Percentiles rank a stretch among this genome's conserved stretches.
Evolutionary conservation across 768 basidiomycete genomes (phyloP).

Genomic region (Mrakia gelida): DNA sequence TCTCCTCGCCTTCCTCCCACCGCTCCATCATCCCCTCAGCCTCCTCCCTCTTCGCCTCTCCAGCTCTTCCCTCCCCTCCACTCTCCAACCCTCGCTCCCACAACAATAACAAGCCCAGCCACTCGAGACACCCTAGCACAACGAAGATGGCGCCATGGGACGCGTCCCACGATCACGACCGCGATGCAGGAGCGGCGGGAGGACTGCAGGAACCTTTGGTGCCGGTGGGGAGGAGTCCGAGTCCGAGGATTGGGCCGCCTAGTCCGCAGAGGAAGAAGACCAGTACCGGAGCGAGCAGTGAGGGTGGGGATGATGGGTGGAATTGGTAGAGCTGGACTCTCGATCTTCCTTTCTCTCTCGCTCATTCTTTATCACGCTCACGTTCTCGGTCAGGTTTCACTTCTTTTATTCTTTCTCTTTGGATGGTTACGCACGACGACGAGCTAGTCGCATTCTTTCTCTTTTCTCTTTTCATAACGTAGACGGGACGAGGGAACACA

Average conservation of each 20-base stretch:
- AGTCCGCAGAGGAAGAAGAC: conserved; percentile 13
- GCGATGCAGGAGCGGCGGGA: background rate
- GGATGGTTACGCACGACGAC: too few relatives aligned
- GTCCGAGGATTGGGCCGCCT: conserved; percentile 4
- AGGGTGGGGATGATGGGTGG: conserved; percentile 13
- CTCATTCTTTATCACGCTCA: too few relatives aligned
- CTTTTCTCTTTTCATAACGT: too few relatives aligned
- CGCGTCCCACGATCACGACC: background rate
- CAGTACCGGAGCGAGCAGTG: background rate
- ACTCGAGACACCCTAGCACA: conserved; percentile 3
- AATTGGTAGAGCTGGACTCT: conserved; percentile 4
- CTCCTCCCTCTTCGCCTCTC: background rate
- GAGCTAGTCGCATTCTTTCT: too few relatives aligned
- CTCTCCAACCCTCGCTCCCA: background rate
- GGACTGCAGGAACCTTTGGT: conserved; percentile 15
- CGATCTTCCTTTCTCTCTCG: background rate
- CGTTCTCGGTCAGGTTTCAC: too few relatives aligned
- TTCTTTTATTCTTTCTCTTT: too few relatives aligned
- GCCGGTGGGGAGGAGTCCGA: conserved; percentile 16
- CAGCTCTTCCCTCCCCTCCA: background rate
- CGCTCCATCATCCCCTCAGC: too few relatives aligned
- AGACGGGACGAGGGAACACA: too few relatives aligned
- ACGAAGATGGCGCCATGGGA: conserved; percentile 7
- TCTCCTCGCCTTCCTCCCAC: background rate
- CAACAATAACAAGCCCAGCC: background rate